These are phyloP conservation scores for Salix brachista DNA, from an alignment of 345 rosid genomes.

Conservation along the genomic window DNA sequence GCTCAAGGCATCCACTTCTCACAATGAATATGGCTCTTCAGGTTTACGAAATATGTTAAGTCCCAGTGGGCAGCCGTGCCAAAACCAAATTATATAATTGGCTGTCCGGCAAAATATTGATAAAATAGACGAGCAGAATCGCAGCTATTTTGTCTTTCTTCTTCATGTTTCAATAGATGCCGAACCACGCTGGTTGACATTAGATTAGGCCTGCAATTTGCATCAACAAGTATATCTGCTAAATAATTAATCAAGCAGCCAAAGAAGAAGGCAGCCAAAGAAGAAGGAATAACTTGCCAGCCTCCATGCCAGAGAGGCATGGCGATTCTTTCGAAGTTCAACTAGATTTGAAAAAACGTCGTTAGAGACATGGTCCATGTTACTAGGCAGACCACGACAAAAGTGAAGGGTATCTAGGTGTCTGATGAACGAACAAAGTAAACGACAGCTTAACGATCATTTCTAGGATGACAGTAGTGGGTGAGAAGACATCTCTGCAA, in stretches of 20 bases:
- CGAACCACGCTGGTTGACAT: not conserved
- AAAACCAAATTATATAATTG: not conserved
- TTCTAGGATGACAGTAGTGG: not conserved
- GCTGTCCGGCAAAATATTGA: not conserved
- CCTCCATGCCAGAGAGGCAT: conserved; percentile 13
- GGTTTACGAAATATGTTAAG: not conserved
- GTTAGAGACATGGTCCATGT: not conserved
- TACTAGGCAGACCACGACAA: not conserved
- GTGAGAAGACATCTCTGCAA: conserved; percentile 1
- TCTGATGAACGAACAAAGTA: not conserved
- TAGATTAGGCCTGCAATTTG: not conserved
- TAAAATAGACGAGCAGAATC: not conserved
- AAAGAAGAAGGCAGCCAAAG: not conserved
- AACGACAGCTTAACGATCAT: not conserved
- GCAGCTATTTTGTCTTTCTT: not conserved
- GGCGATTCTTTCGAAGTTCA: not conserved
- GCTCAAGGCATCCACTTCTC: too few relatives aligned
- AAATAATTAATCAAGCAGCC: not conserved
- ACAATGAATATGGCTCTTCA: too few relatives aligned
- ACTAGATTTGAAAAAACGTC: not conserved
- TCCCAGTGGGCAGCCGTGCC: not conserved
- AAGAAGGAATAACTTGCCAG: conserved; percentile 9
- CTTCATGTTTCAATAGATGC: not conserved
- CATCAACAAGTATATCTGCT: not conserved
- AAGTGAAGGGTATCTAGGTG: not conserved